Percentiles rank a stretch among this genome's conserved stretches.
phyloP scores from a whole-genome alignment of 169 alveolate species.

The Babesia gibsoni region DNA sequence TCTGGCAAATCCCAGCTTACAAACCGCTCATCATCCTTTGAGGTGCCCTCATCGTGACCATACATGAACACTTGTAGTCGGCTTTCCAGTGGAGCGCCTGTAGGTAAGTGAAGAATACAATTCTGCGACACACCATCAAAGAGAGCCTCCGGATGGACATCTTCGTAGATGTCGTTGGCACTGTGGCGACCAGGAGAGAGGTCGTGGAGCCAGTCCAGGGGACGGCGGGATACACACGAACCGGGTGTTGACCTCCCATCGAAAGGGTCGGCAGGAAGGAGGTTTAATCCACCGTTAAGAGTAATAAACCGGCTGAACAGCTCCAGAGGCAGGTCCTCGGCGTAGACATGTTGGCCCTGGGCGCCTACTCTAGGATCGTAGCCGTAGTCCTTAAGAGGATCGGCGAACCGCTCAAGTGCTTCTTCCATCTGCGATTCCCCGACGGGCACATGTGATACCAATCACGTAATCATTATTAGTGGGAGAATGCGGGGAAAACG shows the following conservation, averaged over 20 bases:
- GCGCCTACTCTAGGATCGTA: neutral
- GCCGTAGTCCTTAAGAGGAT: constrained; percentile 41
- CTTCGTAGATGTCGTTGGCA: neutral
- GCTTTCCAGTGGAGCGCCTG: constrained; percentile 11
- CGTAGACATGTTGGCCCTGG: neutral
- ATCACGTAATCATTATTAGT: too few species aligned
- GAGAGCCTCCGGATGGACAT: constrained; percentile 38
- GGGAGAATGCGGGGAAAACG: too few species aligned
- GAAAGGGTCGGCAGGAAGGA: constrained; percentile 9
- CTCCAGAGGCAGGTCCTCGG: neutral
- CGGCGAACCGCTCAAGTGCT: constrained; percentile 20
- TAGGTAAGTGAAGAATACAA: neutral
- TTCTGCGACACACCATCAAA: constrained; percentile 1
- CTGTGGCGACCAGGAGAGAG: neutral
- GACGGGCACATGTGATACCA: too few species aligned
- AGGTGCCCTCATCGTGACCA: constrained; percentile 2
- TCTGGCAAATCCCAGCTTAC: constrained; percentile 61
- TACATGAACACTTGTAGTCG: constrained; percentile 14
- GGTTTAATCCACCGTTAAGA: constrained; percentile 5
- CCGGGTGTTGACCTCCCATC: constrained; percentile 19
- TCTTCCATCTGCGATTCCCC: neutral
- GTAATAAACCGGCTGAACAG: neutral
- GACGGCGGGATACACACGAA: constrained; percentile 1
- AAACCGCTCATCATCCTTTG: neutral
- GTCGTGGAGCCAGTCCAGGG: constrained; percentile 19